Conservation (phyloP, 2,329 filamentous ascomycete species). For the Ophiostoma sp. region DNA sequence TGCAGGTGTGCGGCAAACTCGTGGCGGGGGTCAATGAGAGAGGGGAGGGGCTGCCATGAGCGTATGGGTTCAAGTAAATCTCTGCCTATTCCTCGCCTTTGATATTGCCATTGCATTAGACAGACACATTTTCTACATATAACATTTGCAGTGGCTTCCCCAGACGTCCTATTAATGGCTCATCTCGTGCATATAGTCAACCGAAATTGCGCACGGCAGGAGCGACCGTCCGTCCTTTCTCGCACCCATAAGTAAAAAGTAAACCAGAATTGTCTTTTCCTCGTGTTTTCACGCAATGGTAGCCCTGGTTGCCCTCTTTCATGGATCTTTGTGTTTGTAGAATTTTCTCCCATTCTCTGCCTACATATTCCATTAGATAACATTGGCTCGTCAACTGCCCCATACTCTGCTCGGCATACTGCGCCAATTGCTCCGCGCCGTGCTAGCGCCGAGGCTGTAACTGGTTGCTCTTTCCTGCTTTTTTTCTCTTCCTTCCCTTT, state of each 20-base stretch:
- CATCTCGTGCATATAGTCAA: not conserved
- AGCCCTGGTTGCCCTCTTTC: not conserved
- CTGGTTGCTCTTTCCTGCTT: not conserved
- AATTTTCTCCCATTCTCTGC: not conserved
- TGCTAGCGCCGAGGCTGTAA: slow-evolving; percentile 14
- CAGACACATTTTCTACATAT: not conserved
- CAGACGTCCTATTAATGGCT: slow-evolving; percentile 2
- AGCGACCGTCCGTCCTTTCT: slow-evolving; percentile 4
- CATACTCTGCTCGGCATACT: slow-evolving; percentile 15
- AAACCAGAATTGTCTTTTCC: not conserved
- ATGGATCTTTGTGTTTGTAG: not conserved
- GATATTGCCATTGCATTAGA: not conserved
- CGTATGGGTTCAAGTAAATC: not conserved
- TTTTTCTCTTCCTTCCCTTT: not conserved
- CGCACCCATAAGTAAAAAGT: not conserved
- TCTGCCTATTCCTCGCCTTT: not conserved
- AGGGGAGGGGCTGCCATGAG: not conserved
- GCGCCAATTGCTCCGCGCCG: slow-evolving; percentile 12
- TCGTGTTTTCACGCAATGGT: not conserved
- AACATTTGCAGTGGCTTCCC: not conserved
- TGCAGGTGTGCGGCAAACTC: not conserved
- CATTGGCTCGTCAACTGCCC: not conserved
- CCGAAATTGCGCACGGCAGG: slow-evolving; percentile 5
- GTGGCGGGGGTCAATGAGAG: not conserved
- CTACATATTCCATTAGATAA: not conserved